A percentile compares a stretch with the other conserved stretches of the same genome.
These are phyloP conservation scores for Diaporthe amygdali DNA, from an alignment of 2,329 filamentous ascomycete species.

Conservation along the genomic window DNA sequence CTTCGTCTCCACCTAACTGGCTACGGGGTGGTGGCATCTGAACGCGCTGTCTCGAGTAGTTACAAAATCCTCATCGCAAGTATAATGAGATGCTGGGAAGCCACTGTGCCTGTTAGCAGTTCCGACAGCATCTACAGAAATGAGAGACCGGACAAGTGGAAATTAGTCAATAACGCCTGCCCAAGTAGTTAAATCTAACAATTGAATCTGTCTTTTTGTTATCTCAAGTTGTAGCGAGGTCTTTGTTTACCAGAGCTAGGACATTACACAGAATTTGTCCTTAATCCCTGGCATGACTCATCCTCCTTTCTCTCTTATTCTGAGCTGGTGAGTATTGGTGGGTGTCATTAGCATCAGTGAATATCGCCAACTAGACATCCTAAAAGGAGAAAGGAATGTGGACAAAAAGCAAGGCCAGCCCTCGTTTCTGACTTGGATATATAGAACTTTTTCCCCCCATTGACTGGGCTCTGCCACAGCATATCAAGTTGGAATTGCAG, in stretches of 20 bases:
- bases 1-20: background rate
- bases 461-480: background rate
- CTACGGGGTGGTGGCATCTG: background rate
- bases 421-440: too few species aligned
- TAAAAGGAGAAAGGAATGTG: too few species aligned
- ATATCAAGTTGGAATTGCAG: background rate
- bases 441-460: background rate
- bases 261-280: background rate
- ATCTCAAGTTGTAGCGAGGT: background rate
- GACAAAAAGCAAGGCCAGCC: too few species aligned
- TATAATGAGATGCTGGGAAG: background rate
- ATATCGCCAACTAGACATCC: too few species aligned
- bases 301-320: background rate
- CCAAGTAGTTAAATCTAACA: background rate
- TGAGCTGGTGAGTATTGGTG: too few species aligned
- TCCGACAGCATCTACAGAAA: background rate
- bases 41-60: background rate
- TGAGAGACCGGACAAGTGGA: background rate
- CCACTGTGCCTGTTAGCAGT: background rate
- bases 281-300: background rate
- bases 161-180: background rate
- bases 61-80: background rate
- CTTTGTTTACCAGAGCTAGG: background rate
- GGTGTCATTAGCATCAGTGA: too few species aligned
- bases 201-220: background rate